Evolutionary conservation across 2,329 filamentous ascomycete species (phyloP).

Genomic region (Sporothrix dimorphospora): DNA sequence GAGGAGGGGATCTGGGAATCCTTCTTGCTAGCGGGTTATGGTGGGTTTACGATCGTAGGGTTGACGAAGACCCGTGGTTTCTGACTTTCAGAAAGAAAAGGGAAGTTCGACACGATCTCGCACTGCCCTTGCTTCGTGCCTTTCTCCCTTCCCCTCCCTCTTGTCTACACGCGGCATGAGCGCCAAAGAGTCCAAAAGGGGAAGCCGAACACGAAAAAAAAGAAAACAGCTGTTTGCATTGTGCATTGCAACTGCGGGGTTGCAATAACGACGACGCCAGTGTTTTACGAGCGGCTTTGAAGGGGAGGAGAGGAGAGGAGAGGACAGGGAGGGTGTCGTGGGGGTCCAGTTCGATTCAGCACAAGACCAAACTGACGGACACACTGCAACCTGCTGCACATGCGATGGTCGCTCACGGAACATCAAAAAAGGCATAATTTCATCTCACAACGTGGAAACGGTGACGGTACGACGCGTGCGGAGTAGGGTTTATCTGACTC

Average conservation of each 20-base stretch:
- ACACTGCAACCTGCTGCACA: neutral
- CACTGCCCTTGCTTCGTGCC: neutral
- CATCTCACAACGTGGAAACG: neutral
- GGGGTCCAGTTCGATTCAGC: slow-evolving; percentile 4
- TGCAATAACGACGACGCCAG: slow-evolving; percentile 13
- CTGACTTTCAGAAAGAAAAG: neutral
- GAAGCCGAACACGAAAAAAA: slow-evolving; percentile 1
- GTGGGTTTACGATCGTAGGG: slow-evolving; percentile 3
- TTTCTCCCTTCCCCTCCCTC: neutral
- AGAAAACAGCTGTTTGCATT: slow-evolving; percentile 2
- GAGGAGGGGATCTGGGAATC: slow-evolving; percentile 2
- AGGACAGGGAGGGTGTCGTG: slow-evolving; percentile 11
- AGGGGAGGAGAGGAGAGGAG: neutral
- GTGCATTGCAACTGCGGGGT: slow-evolving; percentile 20
- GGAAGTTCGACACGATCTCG: neutral
- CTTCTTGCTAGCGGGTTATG: neutral
- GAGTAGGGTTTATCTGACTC: neutral
- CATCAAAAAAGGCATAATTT: neutral
- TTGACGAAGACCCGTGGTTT: neutral
- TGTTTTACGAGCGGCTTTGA: slow-evolving; percentile 4
- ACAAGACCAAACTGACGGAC: neutral
- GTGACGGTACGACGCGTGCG: neutral
- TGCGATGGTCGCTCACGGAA: neutral
- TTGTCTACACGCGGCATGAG: slow-evolving; percentile 19
- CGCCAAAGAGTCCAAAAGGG: slow-evolving; percentile 22